Conservation (phyloP, 352 stramenopile genomes). For the Thalassiosira allenii region DNA sequence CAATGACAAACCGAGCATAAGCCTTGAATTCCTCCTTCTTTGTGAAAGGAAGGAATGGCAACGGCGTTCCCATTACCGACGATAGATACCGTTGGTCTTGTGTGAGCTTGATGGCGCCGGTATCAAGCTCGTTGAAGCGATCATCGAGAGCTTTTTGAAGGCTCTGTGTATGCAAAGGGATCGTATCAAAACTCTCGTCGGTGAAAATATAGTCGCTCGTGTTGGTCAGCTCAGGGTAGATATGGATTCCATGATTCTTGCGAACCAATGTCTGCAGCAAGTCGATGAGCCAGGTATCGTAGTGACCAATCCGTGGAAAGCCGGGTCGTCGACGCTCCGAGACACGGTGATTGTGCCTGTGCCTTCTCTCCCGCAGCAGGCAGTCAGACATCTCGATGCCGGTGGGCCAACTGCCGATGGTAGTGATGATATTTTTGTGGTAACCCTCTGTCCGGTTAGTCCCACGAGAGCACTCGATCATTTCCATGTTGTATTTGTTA, state of each 20-base stretch:
- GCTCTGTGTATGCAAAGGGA: conserved; percentile 29
- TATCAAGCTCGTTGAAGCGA: conserved; percentile 6
- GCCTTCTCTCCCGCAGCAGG: conserved; percentile 16
- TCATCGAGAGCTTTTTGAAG: conserved; percentile 22
- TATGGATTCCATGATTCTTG: conserved; percentile 14
- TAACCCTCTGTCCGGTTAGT: conserved; percentile 52
- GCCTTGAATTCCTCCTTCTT: conserved; percentile 25
- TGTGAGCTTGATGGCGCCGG: conserved; percentile 39
- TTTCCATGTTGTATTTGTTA: conserved; percentile 36
- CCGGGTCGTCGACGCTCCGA: conserved; percentile 5
- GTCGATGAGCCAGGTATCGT: conserved; percentile 22
- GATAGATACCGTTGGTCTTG: conserved; percentile 56
- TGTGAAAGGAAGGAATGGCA: conserved; percentile 52
- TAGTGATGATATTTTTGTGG: conserved; percentile 18
- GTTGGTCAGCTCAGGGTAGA: conserved; percentile 32
- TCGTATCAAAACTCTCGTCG: conserved; percentile 27
- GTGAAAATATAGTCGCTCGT: conserved; percentile 32
- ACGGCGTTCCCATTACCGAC: conserved; percentile 28
- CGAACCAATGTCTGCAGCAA: conserved; percentile 15
- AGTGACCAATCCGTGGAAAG: conserved; percentile 24
- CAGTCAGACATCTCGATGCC: conserved; percentile 12
- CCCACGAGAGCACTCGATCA: conserved; percentile 51
- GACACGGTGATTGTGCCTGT: conserved; percentile 17
- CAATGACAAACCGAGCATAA: conserved; percentile 39
- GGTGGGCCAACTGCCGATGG: background rate